Percentiles rank a stretch among this genome's conserved stretches.
Evolutionary conservation across 768 basidiomycete species (phyloP).

Genomic region (Sporobolomyces pararoseus): DNA sequence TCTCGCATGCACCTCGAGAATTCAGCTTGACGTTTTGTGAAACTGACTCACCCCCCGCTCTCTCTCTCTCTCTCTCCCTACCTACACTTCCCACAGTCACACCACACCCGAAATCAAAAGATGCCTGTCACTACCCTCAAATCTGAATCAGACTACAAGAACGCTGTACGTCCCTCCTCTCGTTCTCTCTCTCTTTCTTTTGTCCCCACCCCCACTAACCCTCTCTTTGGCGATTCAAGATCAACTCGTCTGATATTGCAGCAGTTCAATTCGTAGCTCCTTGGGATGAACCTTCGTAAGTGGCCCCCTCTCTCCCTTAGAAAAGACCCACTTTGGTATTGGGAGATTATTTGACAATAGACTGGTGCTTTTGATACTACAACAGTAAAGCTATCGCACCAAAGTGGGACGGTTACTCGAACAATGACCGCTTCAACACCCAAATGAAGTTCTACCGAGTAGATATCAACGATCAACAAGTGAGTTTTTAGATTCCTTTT

Average conservation of each 20-base stretch:
- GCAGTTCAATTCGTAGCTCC: constrained; percentile 36
- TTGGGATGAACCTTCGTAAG: constrained; percentile 38
- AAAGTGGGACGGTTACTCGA: constrained; percentile 19
- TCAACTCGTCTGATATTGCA: constrained; percentile 14
- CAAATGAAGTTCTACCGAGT: constrained; percentile 33
- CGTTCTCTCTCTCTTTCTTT: background rate
- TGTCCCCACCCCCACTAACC: background rate
- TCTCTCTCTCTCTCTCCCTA: background rate
- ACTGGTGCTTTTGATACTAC: no score
- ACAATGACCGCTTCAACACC: constrained; percentile 12
- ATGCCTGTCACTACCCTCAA: constrained; percentile 35
- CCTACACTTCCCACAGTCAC: background rate
- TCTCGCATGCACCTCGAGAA: no score
- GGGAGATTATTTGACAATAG: no score
- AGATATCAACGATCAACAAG: constrained; percentile 41
- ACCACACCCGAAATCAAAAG: background rate
- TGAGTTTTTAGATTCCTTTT: no score
- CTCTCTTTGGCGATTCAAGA: background rate
- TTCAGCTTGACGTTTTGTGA: background rate
- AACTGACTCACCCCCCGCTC: no score
- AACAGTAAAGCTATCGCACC: constrained; percentile 38
- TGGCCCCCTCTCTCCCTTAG: background rate
- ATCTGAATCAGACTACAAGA: constrained; percentile 27
- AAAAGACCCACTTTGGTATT: no score
- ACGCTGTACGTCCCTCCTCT: constrained; percentile 17